Percentiles rank a stretch among this genome's conserved stretches.
These are phyloP conservation scores for Marasmius tenuissimus DNA, from an alignment of 1,284 basidiomycete species.

Conservation along the genomic window DNA sequence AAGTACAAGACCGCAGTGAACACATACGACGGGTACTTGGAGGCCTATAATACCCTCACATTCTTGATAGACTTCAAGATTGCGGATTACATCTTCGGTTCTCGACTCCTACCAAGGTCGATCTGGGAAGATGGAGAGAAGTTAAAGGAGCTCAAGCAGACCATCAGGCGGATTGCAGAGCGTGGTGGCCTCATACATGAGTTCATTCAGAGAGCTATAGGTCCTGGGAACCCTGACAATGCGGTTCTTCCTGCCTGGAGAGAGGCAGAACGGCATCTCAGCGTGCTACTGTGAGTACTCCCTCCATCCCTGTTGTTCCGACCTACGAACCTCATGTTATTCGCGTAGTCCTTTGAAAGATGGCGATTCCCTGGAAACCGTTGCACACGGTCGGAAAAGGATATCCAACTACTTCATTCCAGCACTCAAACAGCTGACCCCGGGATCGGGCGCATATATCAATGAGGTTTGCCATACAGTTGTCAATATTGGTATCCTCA, in stretches of 20 bases:
- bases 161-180: constrained; percentile 12
- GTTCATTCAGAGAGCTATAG: constrained; percentile 13
- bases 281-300: constrained; percentile 7
- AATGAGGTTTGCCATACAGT: constrained; percentile 13
- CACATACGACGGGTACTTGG: background rate
- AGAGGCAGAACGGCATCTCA: constrained; percentile 8
- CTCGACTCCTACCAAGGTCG: constrained; percentile 13
- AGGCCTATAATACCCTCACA: background rate
- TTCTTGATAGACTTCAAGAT: constrained; percentile 1
- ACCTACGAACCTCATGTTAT: background rate
- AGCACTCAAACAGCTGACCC: constrained; percentile 12
- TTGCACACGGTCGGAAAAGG: constrained; percentile 1
- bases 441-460: constrained; percentile 15
- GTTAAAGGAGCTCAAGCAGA: constrained; percentile 7
- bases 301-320: background rate
- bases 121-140: constrained; percentile 7
- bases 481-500: background rate
- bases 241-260: constrained; percentile 20
- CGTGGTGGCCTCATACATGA: constrained; percentile 10
- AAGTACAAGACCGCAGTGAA: background rate
- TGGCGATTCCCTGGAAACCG: background rate
- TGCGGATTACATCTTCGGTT: constrained; percentile 5
- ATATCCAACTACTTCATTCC: constrained; percentile 9
- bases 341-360: background rate
- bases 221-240: constrained; percentile 14